Evolutionary conservation across 164 flowering plant genomes (phyloP), one percentile per base, ranked within the genome.

Genomic region (Vitis vinifera): DNA sequence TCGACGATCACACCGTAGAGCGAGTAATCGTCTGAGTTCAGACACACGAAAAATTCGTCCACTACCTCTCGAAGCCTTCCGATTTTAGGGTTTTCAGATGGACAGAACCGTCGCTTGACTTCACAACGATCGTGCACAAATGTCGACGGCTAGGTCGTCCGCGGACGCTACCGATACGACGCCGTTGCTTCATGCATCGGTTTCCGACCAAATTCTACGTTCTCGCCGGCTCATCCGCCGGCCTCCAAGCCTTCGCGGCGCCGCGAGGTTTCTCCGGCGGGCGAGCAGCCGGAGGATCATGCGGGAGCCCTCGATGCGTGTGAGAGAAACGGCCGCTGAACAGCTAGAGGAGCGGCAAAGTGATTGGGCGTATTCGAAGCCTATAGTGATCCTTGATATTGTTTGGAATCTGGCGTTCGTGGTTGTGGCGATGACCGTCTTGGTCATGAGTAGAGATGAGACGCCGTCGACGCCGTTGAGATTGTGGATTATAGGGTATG

Each of bases 361-460:
- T 69, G 86, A 84, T 60, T 88, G 93, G 93, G 93, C 88, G 1
- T 81, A 85, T 73, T 87, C 93, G 23, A 75, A 66, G 75, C 93
- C 93, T 17, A 68, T 88, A 8, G 79, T 88, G 9, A 64, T 78
- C 0, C 79, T 88, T 2, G 93, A 87, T 62, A 68, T 85, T 1
- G 16, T 81, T 4, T 88, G 93, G 89, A 88, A 88, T 76, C 44
- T 81, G 29, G 80, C 76, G 17, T 81, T 88, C 47, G 79, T 85
- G 6, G 68, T 70, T 0, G 74, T 80, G 0, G 77, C 88, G 10
- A n/a, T 67, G 8, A 67, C 50, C 0, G 81, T 83, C 3, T 11
- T 88, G 77, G 71, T 65, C 19, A 3, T 79, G 70, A 85, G 87
- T 67, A 3, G 74, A 55, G 11, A 66, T 4, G 93, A 88, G 68